Evolutionary conservation across 1,284 basidiomycete species (phyloP).

Genomic region (Prillingera fragicola): DNA sequence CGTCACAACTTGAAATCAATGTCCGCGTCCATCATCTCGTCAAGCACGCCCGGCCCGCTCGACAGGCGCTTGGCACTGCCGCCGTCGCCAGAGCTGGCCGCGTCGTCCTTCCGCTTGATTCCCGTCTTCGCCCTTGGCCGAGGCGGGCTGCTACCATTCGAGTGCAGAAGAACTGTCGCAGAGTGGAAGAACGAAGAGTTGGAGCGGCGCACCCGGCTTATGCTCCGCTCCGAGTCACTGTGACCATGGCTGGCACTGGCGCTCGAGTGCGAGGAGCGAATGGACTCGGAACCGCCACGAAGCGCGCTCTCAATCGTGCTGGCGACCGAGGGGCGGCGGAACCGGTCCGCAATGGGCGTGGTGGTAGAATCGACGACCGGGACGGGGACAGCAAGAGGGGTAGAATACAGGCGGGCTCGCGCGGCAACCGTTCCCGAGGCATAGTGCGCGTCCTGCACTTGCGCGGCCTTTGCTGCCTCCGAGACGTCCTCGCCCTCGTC

Average conservation of each 20-base stretch:
- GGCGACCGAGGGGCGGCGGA: slow-evolving; percentile 26
- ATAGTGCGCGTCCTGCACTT: slow-evolving; percentile 26
- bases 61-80: slow-evolving; percentile 28
- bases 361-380: too few relatives aligned
- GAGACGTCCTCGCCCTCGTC: slow-evolving; percentile 11
- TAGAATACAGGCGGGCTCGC: slow-evolving; percentile 24
- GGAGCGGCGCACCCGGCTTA: slow-evolving; percentile 31
- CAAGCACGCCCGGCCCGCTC: slow-evolving; percentile 23
- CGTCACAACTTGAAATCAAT: too few relatives aligned
- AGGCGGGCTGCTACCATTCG: background rate
- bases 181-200: slow-evolving; percentile 36
- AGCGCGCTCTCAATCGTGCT: slow-evolving; percentile 13
- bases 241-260: slow-evolving; percentile 25
- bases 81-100: slow-evolving; percentile 10
- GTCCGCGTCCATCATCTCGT: background rate
- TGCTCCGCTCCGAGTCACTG: too few relatives aligned
- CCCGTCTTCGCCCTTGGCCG: slow-evolving; percentile 7
- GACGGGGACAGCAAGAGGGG: too few relatives aligned
- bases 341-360: slow-evolving; percentile 46
- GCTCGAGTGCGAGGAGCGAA: slow-evolving; percentile 7
- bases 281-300: slow-evolving; percentile 1
- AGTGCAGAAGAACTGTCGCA: background rate
- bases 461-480: slow-evolving; percentile 7
- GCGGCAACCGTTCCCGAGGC: slow-evolving; percentile 33
- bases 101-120: slow-evolving; percentile 31